These are phyloP conservation scores for Sanghuangporus sanghuang DNA, from an alignment of 1,284 basidiomycete species.

Conservation along the genomic window DNA sequence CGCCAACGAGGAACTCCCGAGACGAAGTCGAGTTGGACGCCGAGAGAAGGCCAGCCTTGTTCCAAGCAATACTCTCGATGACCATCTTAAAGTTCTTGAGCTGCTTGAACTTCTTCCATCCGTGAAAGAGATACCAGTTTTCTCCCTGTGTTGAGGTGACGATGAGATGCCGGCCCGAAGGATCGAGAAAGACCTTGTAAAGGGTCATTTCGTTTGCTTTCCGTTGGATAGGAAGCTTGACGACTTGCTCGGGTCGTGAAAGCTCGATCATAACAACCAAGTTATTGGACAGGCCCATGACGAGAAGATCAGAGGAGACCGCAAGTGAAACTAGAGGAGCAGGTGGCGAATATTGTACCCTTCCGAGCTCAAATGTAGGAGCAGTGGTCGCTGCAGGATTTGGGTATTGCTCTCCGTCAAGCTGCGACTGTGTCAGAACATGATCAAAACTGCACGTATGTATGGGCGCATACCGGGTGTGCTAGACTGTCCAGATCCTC, in stretches of 20 bases:
- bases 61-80: constrained; percentile 94
- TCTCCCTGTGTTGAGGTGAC: constrained; percentile 86
- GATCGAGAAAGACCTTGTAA: constrained; percentile 84
- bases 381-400: constrained; percentile 32
- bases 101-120: constrained; percentile 74
- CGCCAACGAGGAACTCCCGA: constrained; percentile 86
- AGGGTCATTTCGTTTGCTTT: constrained; percentile 68
- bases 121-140: constrained; percentile 87
- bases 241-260: constrained; percentile 73
- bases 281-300: constrained; percentile 79
- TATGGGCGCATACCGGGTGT: constrained; percentile 33
- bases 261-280: constrained; percentile 81
- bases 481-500: constrained; percentile 34
- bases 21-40: constrained; percentile 67
- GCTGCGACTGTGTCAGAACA: constrained; percentile 17
- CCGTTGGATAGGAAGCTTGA: constrained; percentile 70
- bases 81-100: constrained; percentile 83
- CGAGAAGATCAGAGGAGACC: constrained; percentile 82
- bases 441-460: background rate
- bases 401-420: constrained; percentile 34
- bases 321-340: constrained; percentile 75
- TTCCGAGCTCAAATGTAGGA: constrained; percentile 79
- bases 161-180: constrained; percentile 86
- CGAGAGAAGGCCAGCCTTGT: constrained; percentile 66
- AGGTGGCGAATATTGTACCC: constrained; percentile 85